These are phyloP conservation scores for Candida koratica DNA, from an alignment of 805 yeast species.

Conservation along the genomic window DNA sequence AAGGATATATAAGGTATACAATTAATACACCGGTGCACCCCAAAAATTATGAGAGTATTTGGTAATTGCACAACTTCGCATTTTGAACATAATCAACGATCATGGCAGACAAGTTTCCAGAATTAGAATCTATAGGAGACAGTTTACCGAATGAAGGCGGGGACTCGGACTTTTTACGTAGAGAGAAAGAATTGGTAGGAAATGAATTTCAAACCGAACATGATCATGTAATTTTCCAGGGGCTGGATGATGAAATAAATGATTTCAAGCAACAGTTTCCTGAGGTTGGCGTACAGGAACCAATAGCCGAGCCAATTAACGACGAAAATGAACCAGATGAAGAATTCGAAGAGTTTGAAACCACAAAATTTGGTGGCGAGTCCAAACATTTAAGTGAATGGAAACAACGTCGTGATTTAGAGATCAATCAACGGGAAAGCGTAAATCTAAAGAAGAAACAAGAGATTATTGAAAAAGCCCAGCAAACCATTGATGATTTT, in stretches of 20 bases:
- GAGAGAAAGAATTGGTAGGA: conserved; percentile 67
- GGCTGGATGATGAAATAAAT: conserved; percentile 43
- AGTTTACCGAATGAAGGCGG: conserved; percentile 29
- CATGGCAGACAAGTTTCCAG: conserved; percentile 80
- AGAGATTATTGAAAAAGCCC: conserved; percentile 71
- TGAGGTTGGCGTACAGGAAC: conserved; percentile 41
- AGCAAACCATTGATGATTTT: conserved; percentile 81
- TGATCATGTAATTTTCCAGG: conserved; percentile 47
- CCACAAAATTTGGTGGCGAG: conserved; percentile 33
- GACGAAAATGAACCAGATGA: conserved; percentile 39
- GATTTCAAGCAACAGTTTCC: conserved; percentile 67
- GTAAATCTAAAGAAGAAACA: conserved; percentile 59
- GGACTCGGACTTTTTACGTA: conserved; percentile 56
- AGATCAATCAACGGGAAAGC: conserved; percentile 75
- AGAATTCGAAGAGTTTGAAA: conserved; percentile 35
- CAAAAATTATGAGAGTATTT: too few relatives aligned
- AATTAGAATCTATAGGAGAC: conserved; percentile 45
- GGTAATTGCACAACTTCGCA: too few relatives aligned
- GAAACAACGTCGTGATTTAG: conserved; percentile 76
- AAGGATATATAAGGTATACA: conserved; percentile 32
- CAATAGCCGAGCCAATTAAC: conserved; percentile 16
- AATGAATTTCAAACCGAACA: conserved; percentile 67
- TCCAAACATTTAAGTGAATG: conserved; percentile 60
- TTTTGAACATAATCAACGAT: background rate
- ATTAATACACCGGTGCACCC: conserved; percentile 5